Conservation (phyloP, 345 rosid species). For the Ricinus communis region DNA sequence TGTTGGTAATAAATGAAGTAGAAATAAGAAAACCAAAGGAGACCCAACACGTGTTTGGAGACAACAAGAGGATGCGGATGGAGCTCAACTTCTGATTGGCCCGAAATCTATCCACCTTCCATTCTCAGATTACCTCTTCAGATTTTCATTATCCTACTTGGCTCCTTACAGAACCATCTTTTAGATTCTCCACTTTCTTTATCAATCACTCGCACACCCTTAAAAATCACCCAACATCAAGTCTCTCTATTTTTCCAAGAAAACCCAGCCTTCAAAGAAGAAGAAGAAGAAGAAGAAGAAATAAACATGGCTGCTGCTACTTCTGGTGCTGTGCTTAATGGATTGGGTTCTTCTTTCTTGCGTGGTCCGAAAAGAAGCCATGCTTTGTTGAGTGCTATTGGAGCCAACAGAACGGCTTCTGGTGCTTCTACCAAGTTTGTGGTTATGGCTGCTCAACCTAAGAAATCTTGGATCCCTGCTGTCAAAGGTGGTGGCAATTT, state of each 20-base stretch:
- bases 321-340: conserved; percentile 73
- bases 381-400: conserved; percentile 31
- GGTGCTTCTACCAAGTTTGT: conserved; percentile 41
- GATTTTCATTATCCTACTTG: conserved; percentile 65
- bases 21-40: not conserved
- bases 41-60: conserved; percentile 29
- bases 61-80: conserved; percentile 47
- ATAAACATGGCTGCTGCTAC: conserved; percentile 63
- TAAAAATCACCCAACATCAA: not conserved
- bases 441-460: conserved; percentile 54
- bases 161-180: conserved; percentile 39
- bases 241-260: too few species aligned
- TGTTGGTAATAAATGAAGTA: not conserved
- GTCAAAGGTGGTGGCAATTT: conserved; percentile 91
- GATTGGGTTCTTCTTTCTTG: conserved; percentile 78
- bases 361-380: conserved; percentile 48
- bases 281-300: too few species aligned
- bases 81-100: conserved; percentile 58
- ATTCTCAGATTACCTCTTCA: conserved; percentile 43
- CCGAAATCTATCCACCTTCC: conserved; percentile 63
- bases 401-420: conserved; percentile 9
- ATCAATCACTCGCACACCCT: not conserved
- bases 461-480: conserved; percentile 95
- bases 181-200: conserved; percentile 30
- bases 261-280: too few species aligned